Evolutionary conservation across 2,329 filamentous ascomycete genomes (phyloP).

Genomic region (Arthrinium puccinioides): DNA sequence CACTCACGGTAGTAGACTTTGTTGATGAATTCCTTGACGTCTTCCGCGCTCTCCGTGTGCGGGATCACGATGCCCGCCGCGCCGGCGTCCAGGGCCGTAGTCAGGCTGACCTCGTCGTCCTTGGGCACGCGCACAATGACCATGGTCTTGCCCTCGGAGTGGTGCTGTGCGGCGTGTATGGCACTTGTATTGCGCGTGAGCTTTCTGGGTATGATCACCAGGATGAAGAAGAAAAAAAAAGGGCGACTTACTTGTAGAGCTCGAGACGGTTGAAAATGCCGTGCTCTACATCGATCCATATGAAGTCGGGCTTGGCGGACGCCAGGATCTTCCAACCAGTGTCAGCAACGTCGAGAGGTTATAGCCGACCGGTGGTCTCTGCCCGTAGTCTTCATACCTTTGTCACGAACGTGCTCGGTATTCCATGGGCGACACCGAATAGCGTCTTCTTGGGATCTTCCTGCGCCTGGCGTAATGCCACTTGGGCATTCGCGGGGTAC

Average conservation of each 20-base stretch:
- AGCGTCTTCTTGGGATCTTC: conserved; percentile 9
- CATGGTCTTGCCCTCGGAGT: conserved; percentile 15
- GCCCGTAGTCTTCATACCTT: conserved; percentile 4
- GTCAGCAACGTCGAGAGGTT: neutral
- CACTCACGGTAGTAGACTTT: conserved; percentile 13
- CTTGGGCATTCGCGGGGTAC: conserved; percentile 8
- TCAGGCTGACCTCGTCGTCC: conserved; percentile 11
- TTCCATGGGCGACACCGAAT: conserved; percentile 10
- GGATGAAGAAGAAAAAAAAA: too few species aligned
- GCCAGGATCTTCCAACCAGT: conserved; percentile 6
- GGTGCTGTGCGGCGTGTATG: conserved; percentile 13
- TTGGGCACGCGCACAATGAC: conserved; percentile 13
- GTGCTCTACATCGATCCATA: conserved; percentile 13
- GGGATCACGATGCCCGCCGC: conserved; percentile 13
- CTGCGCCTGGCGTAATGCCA: conserved; percentile 7
- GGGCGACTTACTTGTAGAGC: conserved; percentile 8
- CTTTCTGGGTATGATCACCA: neutral
- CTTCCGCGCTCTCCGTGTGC: conserved; percentile 13
- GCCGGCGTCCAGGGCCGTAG: conserved; percentile 14
- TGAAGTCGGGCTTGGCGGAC: conserved; percentile 10
- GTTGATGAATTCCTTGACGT: conserved; percentile 12
- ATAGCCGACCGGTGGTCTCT: too few species aligned
- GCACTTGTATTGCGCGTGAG: conserved; percentile 6
- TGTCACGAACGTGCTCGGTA: conserved; percentile 9
- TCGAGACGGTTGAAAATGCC: conserved; percentile 7